phyloP scores from a whole-genome alignment of 1,284 basidiomycete species.

The Papiliotrema nemorosa region DNA sequence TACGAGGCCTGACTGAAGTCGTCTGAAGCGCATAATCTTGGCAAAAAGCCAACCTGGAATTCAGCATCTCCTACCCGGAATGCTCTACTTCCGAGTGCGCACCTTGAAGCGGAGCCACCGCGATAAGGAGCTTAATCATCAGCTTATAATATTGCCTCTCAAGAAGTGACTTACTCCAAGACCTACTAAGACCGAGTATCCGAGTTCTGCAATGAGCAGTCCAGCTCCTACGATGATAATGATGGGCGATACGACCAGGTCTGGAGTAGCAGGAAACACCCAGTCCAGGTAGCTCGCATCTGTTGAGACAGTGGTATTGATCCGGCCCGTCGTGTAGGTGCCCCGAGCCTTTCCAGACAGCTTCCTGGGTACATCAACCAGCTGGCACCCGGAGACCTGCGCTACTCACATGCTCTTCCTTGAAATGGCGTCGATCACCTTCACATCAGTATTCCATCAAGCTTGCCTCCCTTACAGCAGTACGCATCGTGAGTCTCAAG shows the following conservation, averaged over 20 bases:
- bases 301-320: constrained; percentile 69
- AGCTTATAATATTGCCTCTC: background rate
- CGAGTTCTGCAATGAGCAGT: constrained; percentile 58
- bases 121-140: no score
- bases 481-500: constrained; percentile 1
- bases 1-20: constrained; percentile 66
- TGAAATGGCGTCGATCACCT: constrained; percentile 24
- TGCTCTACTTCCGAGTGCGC: no score
- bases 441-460: background rate
- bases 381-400: constrained; percentile 53
- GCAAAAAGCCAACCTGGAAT: constrained; percentile 55
- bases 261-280: constrained; percentile 24
- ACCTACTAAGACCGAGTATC: constrained; percentile 29
- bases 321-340: constrained; percentile 35
- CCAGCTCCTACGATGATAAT: constrained; percentile 62
- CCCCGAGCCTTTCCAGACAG: constrained; percentile 20
- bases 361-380: constrained; percentile 54
- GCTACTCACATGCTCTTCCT: constrained; percentile 20
- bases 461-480: constrained; percentile 6
- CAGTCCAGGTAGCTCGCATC: constrained; percentile 56
- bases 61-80: no score
- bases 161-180: constrained; percentile 58
- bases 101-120: background rate
- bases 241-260: constrained; percentile 52
- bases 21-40: constrained; percentile 63